Percentiles rank a stretch among this genome's conserved stretches.
These are phyloP conservation scores for Eucalyptus marginata DNA, from an alignment of 345 rosid species.

Conservation along the genomic window DNA sequence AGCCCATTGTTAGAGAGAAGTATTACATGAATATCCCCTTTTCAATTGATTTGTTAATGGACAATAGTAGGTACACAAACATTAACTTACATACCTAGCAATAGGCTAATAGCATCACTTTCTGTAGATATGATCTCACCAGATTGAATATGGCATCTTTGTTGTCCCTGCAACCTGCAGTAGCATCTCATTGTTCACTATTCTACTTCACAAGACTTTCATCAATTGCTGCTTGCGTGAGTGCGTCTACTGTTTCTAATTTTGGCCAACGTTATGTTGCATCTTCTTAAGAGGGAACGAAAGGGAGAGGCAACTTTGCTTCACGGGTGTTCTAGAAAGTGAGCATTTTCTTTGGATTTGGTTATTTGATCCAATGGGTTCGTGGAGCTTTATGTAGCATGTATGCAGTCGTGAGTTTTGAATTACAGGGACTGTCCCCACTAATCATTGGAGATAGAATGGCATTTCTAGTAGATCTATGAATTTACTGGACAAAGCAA, in stretches of 20 bases:
- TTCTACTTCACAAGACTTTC: neutral
- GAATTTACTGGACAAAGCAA: neutral
- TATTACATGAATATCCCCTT: neutral
- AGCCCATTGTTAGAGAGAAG: neutral
- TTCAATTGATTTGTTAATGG: neutral
- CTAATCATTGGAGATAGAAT: neutral
- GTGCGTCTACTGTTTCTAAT: neutral
- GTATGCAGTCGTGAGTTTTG: neutral
- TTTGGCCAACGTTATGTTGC: neutral
- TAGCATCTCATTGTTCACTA: neutral
- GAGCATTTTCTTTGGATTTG: neutral
- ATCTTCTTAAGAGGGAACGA: neutral
- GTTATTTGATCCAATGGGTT: neutral
- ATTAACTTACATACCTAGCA: neutral
- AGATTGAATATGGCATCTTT: neutral
- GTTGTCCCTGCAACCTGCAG: neutral
- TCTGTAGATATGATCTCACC: neutral
- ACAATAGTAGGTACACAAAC: neutral
- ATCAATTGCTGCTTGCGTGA: neutral
- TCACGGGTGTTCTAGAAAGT: neutral
- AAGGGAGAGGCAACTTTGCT: neutral
- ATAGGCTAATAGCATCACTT: neutral
- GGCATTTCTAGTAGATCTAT: neutral
- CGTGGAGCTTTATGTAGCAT: neutral
- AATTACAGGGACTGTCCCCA: neutral